Evolutionary conservation across 305 asterid genomes (phyloP), one percentile per base, ranked within the genome.

Genomic region (Salvia sclarea): DNA sequence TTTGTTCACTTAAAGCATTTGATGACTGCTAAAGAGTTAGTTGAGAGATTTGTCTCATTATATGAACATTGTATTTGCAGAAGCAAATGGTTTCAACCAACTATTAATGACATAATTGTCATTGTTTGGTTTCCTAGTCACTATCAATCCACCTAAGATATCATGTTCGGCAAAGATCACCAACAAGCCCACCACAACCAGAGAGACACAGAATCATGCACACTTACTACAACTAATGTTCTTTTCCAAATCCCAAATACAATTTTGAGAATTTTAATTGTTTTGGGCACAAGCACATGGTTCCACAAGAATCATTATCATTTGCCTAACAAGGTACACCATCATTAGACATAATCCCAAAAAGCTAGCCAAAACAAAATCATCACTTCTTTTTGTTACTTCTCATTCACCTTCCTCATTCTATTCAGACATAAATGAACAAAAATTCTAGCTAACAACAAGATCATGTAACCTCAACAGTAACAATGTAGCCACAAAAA

Each of bases 311-410:
- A 68, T 41, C 68, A 66, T 61, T 43, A 31, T 35, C 60, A 66
- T 50, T 49, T 53, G 59, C 53, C 64, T 61, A n/a, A 54, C 41
- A 37, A 37, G 41, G 41, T 37, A 37, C 12, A 37, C 8, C n/a
- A 38, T 38, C 44, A 38, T 38, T 38, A 49, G n/a, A 64, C 55
- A 5, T 22, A 47, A 53, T 53, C 76, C 56, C 17, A 31, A 64
- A 64, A 49, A 20, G 49, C 37, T 20, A 38, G 10, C 43, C 50
- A 28, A 1, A 70, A 60, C 60, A 40, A 38, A 20, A 70, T 17
- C 3, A 53, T 50, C 66, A 71, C 73, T 35, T 68, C 62, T 67
- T 57, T 73, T 60, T 59, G 70, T 75, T 33, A 24, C 55, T 75
- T 61, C 44, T 33, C 67, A 45, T 61, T 67, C 67, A 65, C 70